These are phyloP conservation scores for Lactarius pseudohatsudake DNA, from an alignment of 768 basidiomycete genomes.

Conservation along the genomic window DNA sequence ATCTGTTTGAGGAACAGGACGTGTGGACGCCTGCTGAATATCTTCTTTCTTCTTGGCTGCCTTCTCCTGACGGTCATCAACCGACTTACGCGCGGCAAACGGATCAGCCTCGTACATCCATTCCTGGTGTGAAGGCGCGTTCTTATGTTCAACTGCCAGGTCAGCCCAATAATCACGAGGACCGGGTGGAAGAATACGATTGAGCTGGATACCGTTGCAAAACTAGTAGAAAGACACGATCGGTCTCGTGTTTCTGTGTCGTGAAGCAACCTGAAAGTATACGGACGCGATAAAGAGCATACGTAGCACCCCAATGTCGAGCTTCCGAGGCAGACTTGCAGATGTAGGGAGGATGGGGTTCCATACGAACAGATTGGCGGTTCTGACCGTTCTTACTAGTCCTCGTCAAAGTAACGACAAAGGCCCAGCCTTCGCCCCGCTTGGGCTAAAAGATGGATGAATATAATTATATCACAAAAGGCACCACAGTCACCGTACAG, in stretches of 20 bases:
- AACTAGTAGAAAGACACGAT: constrained; percentile 47
- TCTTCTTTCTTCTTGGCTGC: constrained; percentile 46
- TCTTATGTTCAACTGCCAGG: constrained; percentile 68
- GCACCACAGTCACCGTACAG: constrained; percentile 44
- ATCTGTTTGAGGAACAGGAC: constrained; percentile 22
- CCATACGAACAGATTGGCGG: constrained; percentile 66
- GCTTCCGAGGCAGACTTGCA: constrained; percentile 75
- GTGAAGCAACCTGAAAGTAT: constrained; percentile 3
- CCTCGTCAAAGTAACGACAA: constrained; percentile 65
- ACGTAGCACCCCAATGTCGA: constrained; percentile 88
- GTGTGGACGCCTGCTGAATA: constrained; percentile 30
- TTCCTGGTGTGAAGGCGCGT: constrained; percentile 61
- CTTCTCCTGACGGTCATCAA: constrained; percentile 64
- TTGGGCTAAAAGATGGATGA: constrained; percentile 42
- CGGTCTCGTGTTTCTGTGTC: constrained; percentile 31
- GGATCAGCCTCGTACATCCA: constrained; percentile 93
- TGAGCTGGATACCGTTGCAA: constrained; percentile 71
- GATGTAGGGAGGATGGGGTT: constrained; percentile 69
- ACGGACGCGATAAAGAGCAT: constrained; percentile 84
- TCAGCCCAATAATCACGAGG: constrained; percentile 88
- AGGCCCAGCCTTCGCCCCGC: constrained; percentile 55
- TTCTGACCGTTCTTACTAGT: constrained; percentile 53
- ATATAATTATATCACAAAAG: constrained; percentile 9
- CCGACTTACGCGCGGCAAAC: constrained; percentile 68
- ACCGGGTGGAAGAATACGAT: constrained; percentile 75